A percentile compares a stretch with the other conserved stretches of the same genome.
Evolutionary conservation across 1,284 basidiomycete genomes (phyloP).

Genomic region (Trichosporon sp.): DNA sequence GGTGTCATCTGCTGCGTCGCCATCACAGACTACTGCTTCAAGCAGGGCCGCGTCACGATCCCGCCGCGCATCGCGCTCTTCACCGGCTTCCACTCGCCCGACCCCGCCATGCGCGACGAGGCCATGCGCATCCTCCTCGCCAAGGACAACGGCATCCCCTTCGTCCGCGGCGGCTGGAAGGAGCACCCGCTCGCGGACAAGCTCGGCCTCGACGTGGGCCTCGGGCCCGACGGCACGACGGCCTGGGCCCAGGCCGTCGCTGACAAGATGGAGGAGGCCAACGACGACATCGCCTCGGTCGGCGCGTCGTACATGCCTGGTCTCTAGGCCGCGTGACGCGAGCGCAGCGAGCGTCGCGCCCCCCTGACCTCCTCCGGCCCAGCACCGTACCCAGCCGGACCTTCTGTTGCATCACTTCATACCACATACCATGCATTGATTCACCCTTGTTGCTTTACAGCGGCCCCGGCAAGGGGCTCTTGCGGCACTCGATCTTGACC

Average conservation of each 20-base stretch:
- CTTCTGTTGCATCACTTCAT: not conserved
- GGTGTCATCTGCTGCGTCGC: conserved; percentile 63
- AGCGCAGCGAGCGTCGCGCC: not conserved
- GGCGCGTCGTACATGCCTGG: not conserved
- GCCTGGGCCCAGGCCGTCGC: conserved; percentile 26
- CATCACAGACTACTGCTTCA: conserved; percentile 68
- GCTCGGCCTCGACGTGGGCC: conserved; percentile 34
- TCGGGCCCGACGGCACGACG: conserved; percentile 21
- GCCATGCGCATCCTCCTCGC: conserved; percentile 26
- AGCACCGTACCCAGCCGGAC: too few relatives aligned
- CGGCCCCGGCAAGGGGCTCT: not conserved
- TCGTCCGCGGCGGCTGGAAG: conserved; percentile 43
- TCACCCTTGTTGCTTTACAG: not conserved
- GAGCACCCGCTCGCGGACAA: conserved; percentile 32
- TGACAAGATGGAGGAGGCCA: conserved; percentile 7
- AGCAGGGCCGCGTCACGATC: conserved; percentile 67
- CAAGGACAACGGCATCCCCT: conserved; percentile 39
- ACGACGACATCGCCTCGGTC: not conserved
- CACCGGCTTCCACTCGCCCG: conserved; percentile 25
- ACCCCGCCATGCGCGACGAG: conserved; percentile 20
- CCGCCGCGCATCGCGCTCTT: conserved; percentile 56
- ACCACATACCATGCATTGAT: conserved; percentile 3
- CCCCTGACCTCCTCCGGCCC: not conserved
- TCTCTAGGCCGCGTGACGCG: not conserved
- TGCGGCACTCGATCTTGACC: conserved; percentile 10